Conservation (phyloP, 352 stramenopile genomes). For the Phytophthora multivora region DNA sequence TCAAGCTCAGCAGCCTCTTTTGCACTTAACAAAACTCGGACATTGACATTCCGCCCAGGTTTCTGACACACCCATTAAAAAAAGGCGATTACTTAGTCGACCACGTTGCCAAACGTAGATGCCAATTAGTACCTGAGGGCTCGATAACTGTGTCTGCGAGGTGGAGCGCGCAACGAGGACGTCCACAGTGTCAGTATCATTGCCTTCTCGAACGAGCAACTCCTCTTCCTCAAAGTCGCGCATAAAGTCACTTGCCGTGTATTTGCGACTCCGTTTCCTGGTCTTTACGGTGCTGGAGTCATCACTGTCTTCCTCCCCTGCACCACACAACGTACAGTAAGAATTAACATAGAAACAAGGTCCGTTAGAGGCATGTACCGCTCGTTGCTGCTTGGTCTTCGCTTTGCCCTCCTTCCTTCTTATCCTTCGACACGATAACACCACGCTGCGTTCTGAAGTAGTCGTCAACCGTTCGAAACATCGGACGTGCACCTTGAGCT, state of each 20-base stretch:
- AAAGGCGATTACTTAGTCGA: too few species aligned
- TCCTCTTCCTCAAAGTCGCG: conserved; percentile 82
- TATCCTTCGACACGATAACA: conserved; percentile 32
- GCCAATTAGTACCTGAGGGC: conserved; percentile 17
- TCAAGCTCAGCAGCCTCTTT: conserved; percentile 66
- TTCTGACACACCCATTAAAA: conserved; percentile 7
- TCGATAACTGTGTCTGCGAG: conserved; percentile 24
- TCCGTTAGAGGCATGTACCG: conserved; percentile 20
- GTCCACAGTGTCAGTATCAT: conserved; percentile 21
- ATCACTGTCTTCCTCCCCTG: conserved; percentile 55
- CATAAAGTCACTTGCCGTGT: conserved; percentile 81
- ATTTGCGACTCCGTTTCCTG: conserved; percentile 59
- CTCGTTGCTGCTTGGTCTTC: conserved; percentile 21
- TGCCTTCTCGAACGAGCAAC: conserved; percentile 34
- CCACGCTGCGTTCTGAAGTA: conserved; percentile 62
- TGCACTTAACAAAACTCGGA: conserved; percentile 63
- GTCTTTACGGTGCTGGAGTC: conserved; percentile 37
- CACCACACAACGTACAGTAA: conserved; percentile 3
- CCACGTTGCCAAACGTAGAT: too few species aligned
- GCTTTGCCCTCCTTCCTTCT: conserved; percentile 12
- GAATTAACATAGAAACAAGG: neutral
- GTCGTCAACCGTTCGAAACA: conserved; percentile 52
- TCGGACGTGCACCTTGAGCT: neutral
- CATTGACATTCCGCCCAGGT: conserved; percentile 29
- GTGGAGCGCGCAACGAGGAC: conserved; percentile 18